Evolutionary conservation across 148 eudicot species (phyloP), one percentile per base, ranked within the genome.

Genomic region (Rhododendron ferrugineum): DNA sequence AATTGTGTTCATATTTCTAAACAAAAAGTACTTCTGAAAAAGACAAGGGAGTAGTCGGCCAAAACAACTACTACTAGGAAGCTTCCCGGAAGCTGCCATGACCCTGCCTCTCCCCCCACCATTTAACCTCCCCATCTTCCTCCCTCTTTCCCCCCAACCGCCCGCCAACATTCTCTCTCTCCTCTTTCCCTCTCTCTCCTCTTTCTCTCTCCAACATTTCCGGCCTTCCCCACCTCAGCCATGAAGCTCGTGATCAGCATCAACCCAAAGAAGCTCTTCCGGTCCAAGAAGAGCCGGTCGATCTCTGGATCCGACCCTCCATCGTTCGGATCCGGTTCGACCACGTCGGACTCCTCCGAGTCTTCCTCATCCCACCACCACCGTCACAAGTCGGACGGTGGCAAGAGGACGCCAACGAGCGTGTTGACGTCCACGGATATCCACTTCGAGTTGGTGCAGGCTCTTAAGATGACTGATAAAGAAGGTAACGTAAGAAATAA

Each of bases 391-490:
- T 20, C 20, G 16, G 62, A 30, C 15, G 81, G 81, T 64, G 74
- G 74, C 15, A 68, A 68, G 74, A 74, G 32, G 28, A 92, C 90
- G 14, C 89, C 91, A 1, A 90, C 86, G 0, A 90, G 89, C 78
- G 91, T 90, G 0, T 58, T 87, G 49, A 84, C 83, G 11, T 81
- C 89, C 73, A 26, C 82, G 36, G 83, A 85, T n/a, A 78, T 85
- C 20, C 78, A 74, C 42, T 83, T 64, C 81, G 93, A 94, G 68
- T 70, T 90, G 28, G 88, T 82, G 0, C 86, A 89, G 10, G 93
- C 94, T 3, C 91, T 93, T 85, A 86, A 91, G 60, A 78, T 94
- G 80, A 92, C 93, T 26, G 97, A 94, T 88, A 87, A 83, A 1
- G 90, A 94, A 68, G 74, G 74, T 68, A 68, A 68, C 34, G 15